Evolutionary conservation across 192 early-diverging fungal species (phyloP), one percentile per base, ranked within the genome.

Genomic region (Entomortierella lignicola): DNA sequence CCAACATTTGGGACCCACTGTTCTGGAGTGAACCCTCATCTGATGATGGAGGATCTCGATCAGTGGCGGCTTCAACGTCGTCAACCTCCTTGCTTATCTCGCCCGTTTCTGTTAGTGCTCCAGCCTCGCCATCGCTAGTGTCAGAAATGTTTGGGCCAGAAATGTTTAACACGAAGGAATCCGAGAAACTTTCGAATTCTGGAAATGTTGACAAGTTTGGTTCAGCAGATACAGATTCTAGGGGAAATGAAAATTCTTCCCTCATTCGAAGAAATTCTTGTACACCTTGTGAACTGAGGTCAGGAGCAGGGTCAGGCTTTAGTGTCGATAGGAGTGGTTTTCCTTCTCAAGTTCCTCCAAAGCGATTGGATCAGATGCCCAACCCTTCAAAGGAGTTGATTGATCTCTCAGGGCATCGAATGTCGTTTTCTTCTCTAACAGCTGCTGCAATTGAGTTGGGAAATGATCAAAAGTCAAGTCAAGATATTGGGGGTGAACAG

Each of bases 1-100:
- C 61, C 39, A 64, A 65, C 10, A 79, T 79, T 15, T 79, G 74
- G 74, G 74, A 79, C 27, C 50, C 74, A 13, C 74, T 69, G 29
- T 79, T 79, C 42, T 79, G 74, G 74, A 27, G 53, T 2, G 39
- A 27, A 8, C 67, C 74, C 5, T 37, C 29, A 5, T 50, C 51
- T 23, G 31, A 10, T 37, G 56, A 39, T 0, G 5, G 26, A 27
- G 31, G 30, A 8, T 12, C 21, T 8, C 15, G 42, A 17, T 26
- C 51, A 6, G 5, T 59, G 7, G 32, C 55, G 11, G 25, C 39
- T n/a, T 70, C 62, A 4, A 25, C 55, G 17, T 50, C 62, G 0
- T 60, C 66, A 17, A 12, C 68, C 6, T 55, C 74, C 0, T 43
- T 59, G 11, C 21, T 30, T 5, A 25, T 43, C 20, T 60, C 59